Base-by-base conservation (phyloP, 805 yeast genomes). In the Wickerhamomyces strasburgensis region DNA sequence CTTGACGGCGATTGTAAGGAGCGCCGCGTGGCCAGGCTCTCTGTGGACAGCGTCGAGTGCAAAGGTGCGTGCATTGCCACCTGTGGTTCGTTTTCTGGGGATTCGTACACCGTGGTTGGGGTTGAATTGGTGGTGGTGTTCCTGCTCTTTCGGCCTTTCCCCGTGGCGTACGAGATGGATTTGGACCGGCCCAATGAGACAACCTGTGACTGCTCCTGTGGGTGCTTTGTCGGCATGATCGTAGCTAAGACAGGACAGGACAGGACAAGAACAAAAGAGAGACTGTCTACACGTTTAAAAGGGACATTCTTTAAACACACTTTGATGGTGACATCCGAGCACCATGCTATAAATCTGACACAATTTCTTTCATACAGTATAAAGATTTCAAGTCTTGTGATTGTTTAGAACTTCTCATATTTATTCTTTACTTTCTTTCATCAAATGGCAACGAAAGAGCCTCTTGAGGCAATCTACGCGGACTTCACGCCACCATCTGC, bases 41-140 rank as follows among this genome's bases (percentile, higher is more conserved):
- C 49, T 3, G 34, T 32, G 7, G 49, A 42, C 5, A 38, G 28
- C 5, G 39, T 42, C 9, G 49, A 42, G 36, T 45, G 46, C 8
- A 45, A 19, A 11, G 49, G 49, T 3, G 49, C 44, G 33, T 40
- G 34, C 3, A 35, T 16, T 0, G 38, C 31, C 5, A 37, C 29
- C 9, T 35, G 42, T 17, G 10, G 27, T 17, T 24, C 25, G 19
- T 23, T 11, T 11, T 19, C 15, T 27, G 14, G 29, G 27, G 19
- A 11, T 31, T n/a, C n/a, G n/a, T n/a, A n/a, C n/a, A n/a, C n/a
- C 15, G 28, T n/a, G 16, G 30, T 13, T 27, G 30, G 6, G 18
- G 21, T 21, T 28, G 24, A n/a, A 4, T 17, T 17, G 24, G n/a
- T 13, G 10, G 31, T 16, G 31, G 14, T 13, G 15, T 16, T 25